phyloP scores from a whole-genome alignment of 345 rosid species.

The Hypericum androsaemum region DNA sequence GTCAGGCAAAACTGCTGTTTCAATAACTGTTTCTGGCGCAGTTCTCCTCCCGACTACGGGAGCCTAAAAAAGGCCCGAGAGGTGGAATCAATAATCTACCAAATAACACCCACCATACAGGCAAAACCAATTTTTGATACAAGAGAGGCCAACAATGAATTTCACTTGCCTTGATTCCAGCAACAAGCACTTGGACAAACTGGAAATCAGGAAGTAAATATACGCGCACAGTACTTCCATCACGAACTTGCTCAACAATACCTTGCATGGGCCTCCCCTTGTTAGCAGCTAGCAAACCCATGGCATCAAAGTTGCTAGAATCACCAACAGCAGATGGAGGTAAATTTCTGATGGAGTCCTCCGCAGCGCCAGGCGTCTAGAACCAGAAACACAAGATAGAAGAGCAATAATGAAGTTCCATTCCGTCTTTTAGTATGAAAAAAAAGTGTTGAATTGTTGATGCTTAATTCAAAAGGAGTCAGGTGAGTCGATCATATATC shows the following conservation, averaged over 20 bases:
- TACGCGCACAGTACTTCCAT: conserved; percentile 84
- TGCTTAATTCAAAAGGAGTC: too few species aligned
- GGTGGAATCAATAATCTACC: not conserved
- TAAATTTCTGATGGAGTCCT: conserved; percentile 68
- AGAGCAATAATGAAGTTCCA: not conserved
- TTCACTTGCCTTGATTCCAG: conserved; percentile 75
- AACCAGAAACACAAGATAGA: conserved; percentile 7
- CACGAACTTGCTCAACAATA: conserved; percentile 92
- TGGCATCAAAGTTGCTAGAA: conserved; percentile 70
- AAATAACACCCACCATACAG: not conserved
- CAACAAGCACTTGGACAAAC: conserved; percentile 92
- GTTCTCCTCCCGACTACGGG: conserved; percentile 86
- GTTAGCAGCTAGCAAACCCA: conserved; percentile 66
- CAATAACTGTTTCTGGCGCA: conserved; percentile 36
- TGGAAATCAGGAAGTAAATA: conserved; percentile 94
- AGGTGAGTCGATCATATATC: too few species aligned
- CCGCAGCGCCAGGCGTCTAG: conserved; percentile 72
- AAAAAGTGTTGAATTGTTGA: too few species aligned
- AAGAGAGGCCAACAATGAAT: not conserved
- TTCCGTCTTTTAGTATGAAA: too few species aligned
- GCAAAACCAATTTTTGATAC: not conserved
- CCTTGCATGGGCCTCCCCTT: conserved; percentile 85
- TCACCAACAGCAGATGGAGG: conserved; percentile 96
- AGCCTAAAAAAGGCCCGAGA: conserved; percentile 31
- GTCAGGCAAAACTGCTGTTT: conserved; percentile 33